These are phyloP conservation scores for Leucaena leucocephala DNA, from an alignment of 306 rosid species.

Conservation along the genomic window DNA sequence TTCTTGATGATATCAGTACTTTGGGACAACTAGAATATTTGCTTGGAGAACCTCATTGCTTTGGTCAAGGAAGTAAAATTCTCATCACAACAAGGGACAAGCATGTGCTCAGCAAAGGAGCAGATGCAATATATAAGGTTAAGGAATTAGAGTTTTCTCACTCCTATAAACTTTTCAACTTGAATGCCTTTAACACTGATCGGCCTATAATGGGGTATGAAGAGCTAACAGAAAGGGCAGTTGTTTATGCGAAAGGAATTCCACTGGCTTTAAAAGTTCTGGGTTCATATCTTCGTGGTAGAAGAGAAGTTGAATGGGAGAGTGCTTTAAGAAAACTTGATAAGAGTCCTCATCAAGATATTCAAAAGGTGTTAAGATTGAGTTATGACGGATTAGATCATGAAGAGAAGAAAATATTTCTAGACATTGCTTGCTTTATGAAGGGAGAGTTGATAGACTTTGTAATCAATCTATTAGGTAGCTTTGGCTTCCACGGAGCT, in stretches of 20 bases:
- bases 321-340: not conserved
- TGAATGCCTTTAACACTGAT: not conserved
- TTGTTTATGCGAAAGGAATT: not conserved
- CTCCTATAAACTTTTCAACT: not conserved
- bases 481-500: not conserved
- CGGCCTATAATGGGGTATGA: not conserved
- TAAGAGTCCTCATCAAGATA: not conserved
- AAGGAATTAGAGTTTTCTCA: not conserved
- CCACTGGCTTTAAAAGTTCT: slow-evolving; percentile 7
- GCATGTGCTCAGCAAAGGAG: not conserved
- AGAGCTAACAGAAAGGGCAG: not conserved
- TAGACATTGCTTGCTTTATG: slow-evolving; percentile 8
- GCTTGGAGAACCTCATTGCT: not conserved
- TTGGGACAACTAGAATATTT: not conserved
- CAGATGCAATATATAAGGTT: not conserved
- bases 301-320: not conserved
- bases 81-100: not conserved
- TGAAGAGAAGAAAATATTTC: not conserved
- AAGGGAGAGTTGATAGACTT: not conserved
- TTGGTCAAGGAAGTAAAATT: not conserved
- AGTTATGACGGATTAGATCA: slow-evolving; percentile 4
- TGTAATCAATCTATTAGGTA: not conserved
- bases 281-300: not conserved
- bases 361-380: not conserved
- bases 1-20: not conserved